Conservation (phyloP, 345 rosid genomes). For the Nephelium lappaceum region DNA sequence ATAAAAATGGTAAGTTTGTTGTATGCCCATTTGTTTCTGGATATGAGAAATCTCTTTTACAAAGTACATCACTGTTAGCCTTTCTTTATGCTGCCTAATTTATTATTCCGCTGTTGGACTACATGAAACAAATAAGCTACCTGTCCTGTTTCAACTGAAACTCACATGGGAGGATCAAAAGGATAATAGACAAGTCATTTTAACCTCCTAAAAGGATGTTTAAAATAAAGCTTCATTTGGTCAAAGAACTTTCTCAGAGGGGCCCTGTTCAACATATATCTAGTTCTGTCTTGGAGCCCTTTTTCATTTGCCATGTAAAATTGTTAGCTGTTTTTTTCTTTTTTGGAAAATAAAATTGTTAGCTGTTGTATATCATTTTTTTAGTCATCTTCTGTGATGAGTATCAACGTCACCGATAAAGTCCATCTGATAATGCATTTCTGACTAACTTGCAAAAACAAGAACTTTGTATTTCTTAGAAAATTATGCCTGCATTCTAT, state of each 20-base stretch:
- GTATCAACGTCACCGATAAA: background rate
- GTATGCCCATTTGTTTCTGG: background rate
- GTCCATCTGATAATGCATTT: background rate
- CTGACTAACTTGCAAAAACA: background rate
- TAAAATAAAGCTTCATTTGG: background rate
- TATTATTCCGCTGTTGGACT: background rate
- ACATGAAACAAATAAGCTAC: background rate
- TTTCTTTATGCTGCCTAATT: background rate
- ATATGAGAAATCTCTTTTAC: background rate
- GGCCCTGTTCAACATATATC: background rate
- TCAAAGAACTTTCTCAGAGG: background rate
- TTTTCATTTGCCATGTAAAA: background rate
- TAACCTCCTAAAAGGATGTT: background rate
- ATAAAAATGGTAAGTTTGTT: conserved; percentile 53
- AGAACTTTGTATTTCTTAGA: background rate
- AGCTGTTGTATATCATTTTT: background rate
- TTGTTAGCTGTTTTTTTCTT: background rate
- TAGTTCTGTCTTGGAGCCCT: background rate
- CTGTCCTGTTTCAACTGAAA: background rate
- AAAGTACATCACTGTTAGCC: background rate
- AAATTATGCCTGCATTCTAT: background rate
- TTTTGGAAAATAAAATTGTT: background rate
- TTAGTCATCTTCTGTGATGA: background rate
- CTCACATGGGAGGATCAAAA: background rate
- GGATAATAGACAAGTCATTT: background rate